A percentile compares a stretch with the other conserved stretches of the same genome.
Evolutionary conservation across 345 rosid species (phyloP).

Genomic region (Linum usitatissimum): DNA sequence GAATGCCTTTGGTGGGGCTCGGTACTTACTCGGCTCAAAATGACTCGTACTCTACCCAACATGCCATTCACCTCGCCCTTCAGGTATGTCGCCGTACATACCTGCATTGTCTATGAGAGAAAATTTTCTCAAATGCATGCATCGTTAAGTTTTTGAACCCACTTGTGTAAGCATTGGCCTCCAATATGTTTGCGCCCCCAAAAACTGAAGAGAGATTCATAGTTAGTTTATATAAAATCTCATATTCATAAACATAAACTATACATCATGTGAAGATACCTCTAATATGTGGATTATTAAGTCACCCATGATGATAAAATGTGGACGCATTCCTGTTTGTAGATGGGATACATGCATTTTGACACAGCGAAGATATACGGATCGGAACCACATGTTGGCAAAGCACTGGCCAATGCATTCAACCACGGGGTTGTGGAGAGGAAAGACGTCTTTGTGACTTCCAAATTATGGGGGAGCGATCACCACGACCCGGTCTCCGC

Average conservation of each 20-base stretch:
- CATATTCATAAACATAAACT: too few species aligned
- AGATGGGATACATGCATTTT: constrained; percentile 84
- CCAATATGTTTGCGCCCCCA: too few species aligned
- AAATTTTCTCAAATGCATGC: too few species aligned
- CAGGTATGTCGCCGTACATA: constrained; percentile 36
- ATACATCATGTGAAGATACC: too few species aligned
- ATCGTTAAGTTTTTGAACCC: too few species aligned
- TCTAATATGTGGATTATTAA: too few species aligned
- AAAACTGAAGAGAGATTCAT: too few species aligned
- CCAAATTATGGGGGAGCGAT: constrained; percentile 78
- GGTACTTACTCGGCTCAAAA: constrained; percentile 59
- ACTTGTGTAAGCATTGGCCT: too few species aligned
- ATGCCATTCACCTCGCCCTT: constrained; percentile 55
- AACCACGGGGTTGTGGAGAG: constrained; percentile 33
- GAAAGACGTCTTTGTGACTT: constrained; percentile 64
- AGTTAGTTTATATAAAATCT: too few species aligned
- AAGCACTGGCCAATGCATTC: constrained; percentile 42
- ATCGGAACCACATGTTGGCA: constrained; percentile 70
- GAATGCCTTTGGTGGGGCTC: constrained; percentile 59
- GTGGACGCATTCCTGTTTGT: too few species aligned
- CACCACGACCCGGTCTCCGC: constrained; percentile 74
- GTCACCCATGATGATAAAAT: too few species aligned
- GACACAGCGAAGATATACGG: constrained; percentile 82
- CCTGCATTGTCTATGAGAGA: too few species aligned
- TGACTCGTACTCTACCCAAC: constrained; percentile 34